Base-by-base conservation (phyloP, 805 yeast genomes). In the Clavispora carvajalis region DNA sequence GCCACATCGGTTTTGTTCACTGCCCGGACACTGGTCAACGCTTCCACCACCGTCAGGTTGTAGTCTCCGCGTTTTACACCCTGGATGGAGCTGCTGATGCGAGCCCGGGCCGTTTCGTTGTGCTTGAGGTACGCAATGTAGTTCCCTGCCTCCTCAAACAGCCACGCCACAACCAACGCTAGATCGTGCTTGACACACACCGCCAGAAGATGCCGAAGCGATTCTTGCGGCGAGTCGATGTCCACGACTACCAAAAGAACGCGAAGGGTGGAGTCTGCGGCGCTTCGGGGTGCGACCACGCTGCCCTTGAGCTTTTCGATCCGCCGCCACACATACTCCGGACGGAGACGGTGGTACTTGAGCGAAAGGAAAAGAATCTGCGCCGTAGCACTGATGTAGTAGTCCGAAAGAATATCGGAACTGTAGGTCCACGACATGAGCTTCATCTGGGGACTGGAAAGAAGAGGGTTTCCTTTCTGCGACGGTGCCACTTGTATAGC, bases 301-400 rank as follows among this genome's bases (percentile, higher is more conserved):
- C 72, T 71, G 30, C 63, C 62, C 43, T 65, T 63, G 25, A 67
- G 48, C 39, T 82, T 69, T 40, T 66, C 68, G 22, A 67, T 49
- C 44, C 83, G 67, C 45, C 76, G 76, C 60, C 76, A 74, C 3
- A 85, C 71, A 51, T 85, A 85, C 49, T 84, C 91, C 0, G 90
- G 88, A 48, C 81, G 83, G 29, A 85, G 62, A 57, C 83, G 84
- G 54, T 83, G 88, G 55, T 85, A 85, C 38, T 82, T 80, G 36
- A 85, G 58, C 1, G 87, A 78, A 3, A 85, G 65, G 48, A 84
- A 83, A 0, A 85, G 51, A 1, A 82, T 73, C 41, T 74, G 74
- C 56, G 77, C 59, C 57, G 74, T 60, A 22, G 80, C 65, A 41
- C 75, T 79, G 12, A 85, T 72, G 36, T 80, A 68, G 58, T 85